Base-by-base conservation (phyloP, 2,329 filamentous ascomycete genomes). In the Aspergillus carbonarius region DNA sequence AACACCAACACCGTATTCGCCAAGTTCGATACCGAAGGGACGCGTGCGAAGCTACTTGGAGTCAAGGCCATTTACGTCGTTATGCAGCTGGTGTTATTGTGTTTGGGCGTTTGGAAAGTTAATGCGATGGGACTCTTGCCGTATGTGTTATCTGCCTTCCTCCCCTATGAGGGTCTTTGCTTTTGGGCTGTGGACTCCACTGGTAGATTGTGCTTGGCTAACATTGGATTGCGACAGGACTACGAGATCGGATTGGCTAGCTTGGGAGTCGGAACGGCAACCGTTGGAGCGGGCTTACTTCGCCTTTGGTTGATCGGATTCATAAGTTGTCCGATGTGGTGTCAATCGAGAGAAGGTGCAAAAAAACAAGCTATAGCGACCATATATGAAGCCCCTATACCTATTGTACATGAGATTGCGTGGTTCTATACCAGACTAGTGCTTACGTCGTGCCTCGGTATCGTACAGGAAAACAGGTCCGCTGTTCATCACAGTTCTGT, bases 81-180 rank as follows among this genome's bases (percentile, higher is more conserved):
- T 5, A 95, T 93, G 84, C 96, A 99, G 76, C 74, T 96, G 63
- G 76, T 95, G 57, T 89, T 93, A 53, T 76, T 99, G 68, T 92
- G 82, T 0, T 79, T 99, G 71, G 95, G 95, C 3, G 81, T 99
- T 53, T 99, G 92, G 92, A 99, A 99, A 77, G 87, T 99, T 27
- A 96, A 98, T 76, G 87, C 85, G 37, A 99, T 99, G 95, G 95
- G 95, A 0, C 78, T 99, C 67, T 81, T 99, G 74, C 95, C 95
- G 87, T 93, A 82, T 74, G 90, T 85, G 25, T 5, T 51, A 13
- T 37, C 20, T 50, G 9, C n/a, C 6, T 32, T 32, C 8, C 30
- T 32, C 7, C 27, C 17, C 15, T 50, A 4, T 44, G 1, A 15
- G 47, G 15, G 6, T 32, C 13, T 44, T 35, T 30, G 25, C 23